Conservation (phyloP, 129 eudicot genomes). For the sunflower (Helianthus annuus) region HanXRQr2.0-SUNRISE NC_035436.2:196764863-196765362, state of each 20-base stretch:
- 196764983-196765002: slow-evolving; percentile 90
- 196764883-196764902: slow-evolving; percentile 25
- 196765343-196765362: too few species aligned
- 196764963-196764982: slow-evolving; percentile 71
- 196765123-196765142: slow-evolving; percentile 76
- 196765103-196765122: slow-evolving; percentile 79
- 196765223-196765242: neutral
- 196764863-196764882: slow-evolving; percentile 10
- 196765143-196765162: slow-evolving; percentile 90
- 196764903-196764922: neutral
- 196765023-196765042: slow-evolving; percentile 95
- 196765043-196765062: slow-evolving; percentile 93
- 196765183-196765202: slow-evolving; percentile 20
- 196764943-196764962: slow-evolving; percentile 45
- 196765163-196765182: slow-evolving; percentile 98
- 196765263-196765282: neutral
- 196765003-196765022: slow-evolving; percentile 91
- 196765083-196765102: slow-evolving; percentile 80
- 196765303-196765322: too few species aligned
- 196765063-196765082: slow-evolving; percentile 96
- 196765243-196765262: neutral
- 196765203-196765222: slow-evolving; percentile 20
- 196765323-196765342: too few species aligned
- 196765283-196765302: too few species aligned
- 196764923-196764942: slow-evolving; percentile 49